Evolutionary conservation across 495 filamentous ascomycete genomes (phyloP).

Genomic region (Trichoderma orchidacearum): DNA sequence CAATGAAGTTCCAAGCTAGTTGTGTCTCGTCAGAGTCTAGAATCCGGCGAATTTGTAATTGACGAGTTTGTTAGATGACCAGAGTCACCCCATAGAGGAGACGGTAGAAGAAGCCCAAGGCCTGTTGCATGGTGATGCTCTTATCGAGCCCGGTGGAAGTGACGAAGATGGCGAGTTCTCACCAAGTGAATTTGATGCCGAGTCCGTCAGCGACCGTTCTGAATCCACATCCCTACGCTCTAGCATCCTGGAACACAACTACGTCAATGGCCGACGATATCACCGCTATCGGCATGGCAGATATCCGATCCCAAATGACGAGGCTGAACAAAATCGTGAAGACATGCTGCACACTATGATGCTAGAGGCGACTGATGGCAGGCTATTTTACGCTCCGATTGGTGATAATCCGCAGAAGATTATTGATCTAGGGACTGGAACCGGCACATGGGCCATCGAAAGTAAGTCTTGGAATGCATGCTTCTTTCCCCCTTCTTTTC

Average conservation of each 20-base stretch:
- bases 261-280: conserved; percentile 46
- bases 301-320: conserved; percentile 45
- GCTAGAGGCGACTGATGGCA: conserved; percentile 23
- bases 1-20: no score
- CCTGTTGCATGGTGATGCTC: not conserved
- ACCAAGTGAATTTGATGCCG: conserved; percentile 11
- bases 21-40: no score
- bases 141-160: conserved; percentile 8
- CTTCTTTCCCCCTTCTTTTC: conserved; percentile 8
- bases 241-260: conserved; percentile 36
- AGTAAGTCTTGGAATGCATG: conserved; percentile 25
- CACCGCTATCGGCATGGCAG: conserved; percentile 38
- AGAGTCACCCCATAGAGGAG: not conserved
- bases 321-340: conserved; percentile 34
- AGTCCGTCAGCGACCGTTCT: conserved; percentile 1
- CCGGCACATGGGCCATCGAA: conserved; percentile 39
- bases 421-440: conserved; percentile 40
- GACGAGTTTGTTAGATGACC: not conserved
- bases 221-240: conserved; percentile 38
- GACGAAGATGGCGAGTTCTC: conserved; percentile 8
- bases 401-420: conserved; percentile 24
- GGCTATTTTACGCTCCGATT: conserved; percentile 31
- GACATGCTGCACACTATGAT: conserved; percentile 31
- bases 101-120: not conserved
- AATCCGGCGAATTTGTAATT: not conserved